phyloP scores from a whole-genome alignment of 768 basidiomycete genomes.

The Cystofilobasidium bisporidii region DNA sequence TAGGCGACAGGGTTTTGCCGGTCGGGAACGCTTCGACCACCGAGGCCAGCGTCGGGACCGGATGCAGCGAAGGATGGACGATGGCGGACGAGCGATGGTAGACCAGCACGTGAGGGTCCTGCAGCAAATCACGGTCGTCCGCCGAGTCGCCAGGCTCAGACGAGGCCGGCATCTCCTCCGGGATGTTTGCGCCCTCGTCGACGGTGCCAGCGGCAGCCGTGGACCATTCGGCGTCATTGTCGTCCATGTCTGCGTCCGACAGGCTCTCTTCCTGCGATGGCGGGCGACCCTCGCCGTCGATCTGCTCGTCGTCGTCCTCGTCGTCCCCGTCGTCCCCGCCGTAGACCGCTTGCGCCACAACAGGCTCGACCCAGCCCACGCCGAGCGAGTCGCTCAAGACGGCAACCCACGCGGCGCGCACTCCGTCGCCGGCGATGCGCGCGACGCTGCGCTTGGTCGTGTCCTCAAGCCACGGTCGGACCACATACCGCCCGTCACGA shows the following conservation, averaged over 20 bases:
- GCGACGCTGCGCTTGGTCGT: constrained; percentile 12
- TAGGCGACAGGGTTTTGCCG: not conserved
- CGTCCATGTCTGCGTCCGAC: constrained; percentile 2
- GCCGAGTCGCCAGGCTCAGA: too few relatives aligned
- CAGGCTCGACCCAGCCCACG: constrained; percentile 9
- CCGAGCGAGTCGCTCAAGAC: constrained; percentile 14
- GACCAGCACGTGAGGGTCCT: not conserved
- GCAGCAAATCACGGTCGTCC: too few relatives aligned
- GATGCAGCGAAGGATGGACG: constrained; percentile 13
- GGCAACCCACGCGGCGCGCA: constrained; percentile 19
- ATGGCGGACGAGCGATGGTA: constrained; percentile 17
- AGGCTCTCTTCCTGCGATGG: not conserved
- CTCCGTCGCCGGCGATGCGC: constrained; percentile 9
- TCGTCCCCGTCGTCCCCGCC: not conserved
- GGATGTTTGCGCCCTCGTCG: too few relatives aligned
- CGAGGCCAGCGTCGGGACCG: not conserved
- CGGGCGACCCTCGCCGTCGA: not conserved
- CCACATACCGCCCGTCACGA: constrained; percentile 19
- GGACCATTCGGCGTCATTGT: not conserved
- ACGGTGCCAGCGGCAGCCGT: too few relatives aligned
- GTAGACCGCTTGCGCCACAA: not conserved
- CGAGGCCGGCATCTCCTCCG: too few relatives aligned
- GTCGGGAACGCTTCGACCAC: not conserved
- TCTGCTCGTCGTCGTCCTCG: not conserved
- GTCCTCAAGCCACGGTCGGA: constrained; percentile 18